phyloP scores from a whole-genome alignment of 139 green algal species.

The Nannochloris sp. region DNA sequence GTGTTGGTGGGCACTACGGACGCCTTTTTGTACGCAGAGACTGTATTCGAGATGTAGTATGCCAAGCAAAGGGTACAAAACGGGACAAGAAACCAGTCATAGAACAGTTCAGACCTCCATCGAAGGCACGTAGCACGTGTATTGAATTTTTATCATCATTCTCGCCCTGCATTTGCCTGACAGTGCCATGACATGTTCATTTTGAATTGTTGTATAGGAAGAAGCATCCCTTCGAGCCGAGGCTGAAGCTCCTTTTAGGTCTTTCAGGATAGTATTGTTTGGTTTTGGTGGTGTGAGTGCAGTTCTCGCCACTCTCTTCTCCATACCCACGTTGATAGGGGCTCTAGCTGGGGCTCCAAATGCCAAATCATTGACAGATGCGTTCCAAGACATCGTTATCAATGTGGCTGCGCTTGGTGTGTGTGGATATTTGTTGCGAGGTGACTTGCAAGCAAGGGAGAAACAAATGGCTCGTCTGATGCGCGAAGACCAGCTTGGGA shows the following conservation, averaged over 20 bases:
- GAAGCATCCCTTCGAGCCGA: slow-evolving; percentile 42
- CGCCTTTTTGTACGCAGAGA: too few relatives aligned
- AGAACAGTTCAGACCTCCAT: too few relatives aligned
- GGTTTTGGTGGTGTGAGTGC: slow-evolving; percentile 48
- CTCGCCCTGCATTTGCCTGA: not conserved
- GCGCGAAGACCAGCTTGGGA: slow-evolving; percentile 58
- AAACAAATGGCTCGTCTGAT: slow-evolving; percentile 60
- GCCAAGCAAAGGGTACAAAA: too few relatives aligned
- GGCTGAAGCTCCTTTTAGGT: slow-evolving; percentile 53
- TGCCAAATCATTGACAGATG: slow-evolving; percentile 43
- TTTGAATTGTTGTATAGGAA: slow-evolving; percentile 4
- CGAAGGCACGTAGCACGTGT: too few relatives aligned
- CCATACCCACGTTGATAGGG: slow-evolving; percentile 44
- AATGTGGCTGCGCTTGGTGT: slow-evolving; percentile 40
- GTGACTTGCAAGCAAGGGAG: slow-evolving; percentile 46
- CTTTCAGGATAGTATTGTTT: slow-evolving; percentile 59
- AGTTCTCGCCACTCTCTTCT: slow-evolving; percentile 46
- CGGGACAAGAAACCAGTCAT: too few relatives aligned
- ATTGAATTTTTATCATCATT: not conserved
- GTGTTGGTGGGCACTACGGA: too few relatives aligned
- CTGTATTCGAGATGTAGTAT: too few relatives aligned
- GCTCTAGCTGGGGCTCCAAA: slow-evolving; percentile 39
- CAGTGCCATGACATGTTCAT: not conserved
- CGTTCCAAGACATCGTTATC: slow-evolving; percentile 54
- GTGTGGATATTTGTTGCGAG: slow-evolving; percentile 35